phyloP scores from a whole-genome alignment of 495 filamentous ascomycete genomes.

The Antarctomyces pellizariae region DNA sequence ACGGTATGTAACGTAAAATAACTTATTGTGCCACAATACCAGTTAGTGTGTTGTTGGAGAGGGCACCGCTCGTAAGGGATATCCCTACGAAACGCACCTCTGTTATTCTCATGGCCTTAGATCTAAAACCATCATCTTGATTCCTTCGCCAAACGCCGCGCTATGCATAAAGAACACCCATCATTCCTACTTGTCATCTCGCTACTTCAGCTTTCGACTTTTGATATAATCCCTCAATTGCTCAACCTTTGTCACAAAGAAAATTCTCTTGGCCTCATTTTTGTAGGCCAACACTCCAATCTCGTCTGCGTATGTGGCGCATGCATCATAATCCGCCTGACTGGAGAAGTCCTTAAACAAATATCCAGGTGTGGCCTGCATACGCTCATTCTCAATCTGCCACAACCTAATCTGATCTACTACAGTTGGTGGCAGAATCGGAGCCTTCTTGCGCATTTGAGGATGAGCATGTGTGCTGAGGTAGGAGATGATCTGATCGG shows the following conservation, averaged over 20 bases:
- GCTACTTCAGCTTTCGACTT: conserved; percentile 26
- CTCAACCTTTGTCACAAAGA: conserved; percentile 72
- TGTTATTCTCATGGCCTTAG: no score
- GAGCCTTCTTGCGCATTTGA: conserved; percentile 53
- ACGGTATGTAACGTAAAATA: no score
- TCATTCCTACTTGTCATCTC: no score
- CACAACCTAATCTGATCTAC: conserved; percentile 93
- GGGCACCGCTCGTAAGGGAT: no score
- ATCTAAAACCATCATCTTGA: no score
- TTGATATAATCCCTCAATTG: conserved; percentile 62
- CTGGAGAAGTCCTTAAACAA: conserved; percentile 74
- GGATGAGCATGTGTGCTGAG: conserved; percentile 78
- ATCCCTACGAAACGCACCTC: no score
- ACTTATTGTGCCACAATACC: no score
- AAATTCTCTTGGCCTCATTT: conserved; percentile 49
- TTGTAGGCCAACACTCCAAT: conserved; percentile 85
- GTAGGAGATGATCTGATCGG: conserved; percentile 81
- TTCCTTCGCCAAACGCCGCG: no score
- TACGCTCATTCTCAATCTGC: conserved; percentile 91
- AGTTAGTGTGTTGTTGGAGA: no score
- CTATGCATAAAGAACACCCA: no score
- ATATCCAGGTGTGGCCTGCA: conserved; percentile 59
- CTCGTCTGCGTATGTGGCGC: conserved; percentile 62
- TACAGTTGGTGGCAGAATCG: conserved; percentile 76
- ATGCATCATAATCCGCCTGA: conserved; percentile 49